A percentile compares a stretch with the other conserved stretches of the same genome.
Evolutionary conservation across 2,329 filamentous ascomycete species (phyloP).

Genomic region (Fusarium bactridioides): DNA sequence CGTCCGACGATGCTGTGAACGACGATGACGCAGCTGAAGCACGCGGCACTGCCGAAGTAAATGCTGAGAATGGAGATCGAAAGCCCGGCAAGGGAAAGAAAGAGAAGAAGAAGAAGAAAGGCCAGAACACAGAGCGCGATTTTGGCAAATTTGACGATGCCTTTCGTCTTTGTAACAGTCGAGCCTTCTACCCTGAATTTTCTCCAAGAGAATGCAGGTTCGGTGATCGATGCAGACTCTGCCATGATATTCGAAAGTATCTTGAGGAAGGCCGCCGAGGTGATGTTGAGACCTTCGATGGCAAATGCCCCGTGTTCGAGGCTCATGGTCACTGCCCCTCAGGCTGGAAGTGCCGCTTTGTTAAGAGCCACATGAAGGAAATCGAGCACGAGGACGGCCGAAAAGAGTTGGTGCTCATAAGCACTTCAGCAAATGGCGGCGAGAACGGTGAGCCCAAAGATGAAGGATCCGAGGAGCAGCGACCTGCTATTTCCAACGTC

Average conservation of each 20-base stretch:
- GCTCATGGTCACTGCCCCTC: conserved; percentile 77
- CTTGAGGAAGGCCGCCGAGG: conserved; percentile 81
- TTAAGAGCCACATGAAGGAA: conserved; percentile 85
- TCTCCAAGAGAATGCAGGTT: conserved; percentile 79
- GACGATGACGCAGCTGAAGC: conserved; percentile 61
- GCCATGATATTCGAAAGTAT: conserved; percentile 87
- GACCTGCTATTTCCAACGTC: conserved; percentile 77
- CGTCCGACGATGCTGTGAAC: conserved; percentile 37
- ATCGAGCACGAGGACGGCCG: conserved; percentile 78
- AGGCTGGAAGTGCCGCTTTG: conserved; percentile 96
- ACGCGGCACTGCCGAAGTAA: conserved; percentile 45
- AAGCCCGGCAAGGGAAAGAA: conserved; percentile 53
- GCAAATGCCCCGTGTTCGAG: conserved; percentile 84
- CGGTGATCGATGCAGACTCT: conserved; percentile 80
- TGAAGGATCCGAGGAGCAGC: conserved; percentile 59
- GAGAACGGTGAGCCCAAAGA: conserved; percentile 44
- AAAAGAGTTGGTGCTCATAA: conserved; percentile 78
- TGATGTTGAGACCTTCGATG: conserved; percentile 78
- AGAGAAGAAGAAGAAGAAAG: conserved; percentile 59
- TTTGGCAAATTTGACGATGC: conserved; percentile 84
- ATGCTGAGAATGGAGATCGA: conserved; percentile 65
- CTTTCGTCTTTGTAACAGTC: conserved; percentile 78
- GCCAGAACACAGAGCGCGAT: conserved; percentile 81
- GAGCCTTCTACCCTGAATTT: conserved; percentile 78
- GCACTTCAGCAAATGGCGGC: conserved; percentile 40